These are phyloP conservation scores for Skeletonema menzelii DNA, from an alignment of 108 stramenopile species.

Conservation along the genomic window DNA sequence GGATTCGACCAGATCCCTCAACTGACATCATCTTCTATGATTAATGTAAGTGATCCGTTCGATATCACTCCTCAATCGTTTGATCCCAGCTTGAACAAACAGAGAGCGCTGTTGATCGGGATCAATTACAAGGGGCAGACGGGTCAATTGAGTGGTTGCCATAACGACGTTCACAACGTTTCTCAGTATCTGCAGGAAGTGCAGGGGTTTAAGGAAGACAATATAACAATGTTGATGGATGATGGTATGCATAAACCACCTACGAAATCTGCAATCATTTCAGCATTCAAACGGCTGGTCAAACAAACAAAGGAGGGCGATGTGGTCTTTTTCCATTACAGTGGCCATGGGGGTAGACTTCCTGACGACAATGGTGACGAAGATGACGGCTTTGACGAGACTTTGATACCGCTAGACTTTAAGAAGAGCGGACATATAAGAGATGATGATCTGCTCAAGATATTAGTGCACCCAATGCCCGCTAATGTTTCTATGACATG, in stretches of 20 bases:
- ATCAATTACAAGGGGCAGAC: constrained; percentile 90
- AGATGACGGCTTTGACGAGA: constrained; percentile 82
- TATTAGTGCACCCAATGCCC: constrained; percentile 75
- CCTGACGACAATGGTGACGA: constrained; percentile 60
- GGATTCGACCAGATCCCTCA: constrained; percentile 82
- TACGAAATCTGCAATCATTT: constrained; percentile 73
- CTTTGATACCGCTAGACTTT: constrained; percentile 93
- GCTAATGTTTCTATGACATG: constrained; percentile 76
- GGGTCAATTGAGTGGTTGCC: constrained; percentile 84
- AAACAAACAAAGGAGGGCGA: constrained; percentile 74
- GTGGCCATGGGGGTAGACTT: constrained; percentile 77
- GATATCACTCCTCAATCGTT: constrained; percentile 46
- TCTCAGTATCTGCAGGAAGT: constrained; percentile 70
- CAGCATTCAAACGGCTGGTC: constrained; percentile 73
- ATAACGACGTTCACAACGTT: constrained; percentile 81
- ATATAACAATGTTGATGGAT: constrained; percentile 91
- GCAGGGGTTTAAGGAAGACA: constrained; percentile 77
- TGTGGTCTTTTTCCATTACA: constrained; percentile 81
- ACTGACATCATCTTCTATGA: constrained; percentile 69
- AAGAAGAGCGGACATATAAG: constrained; percentile 78
- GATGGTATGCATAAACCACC: constrained; percentile 73
- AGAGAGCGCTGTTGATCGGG: constrained; percentile 82
- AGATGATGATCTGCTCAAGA: constrained; percentile 83
- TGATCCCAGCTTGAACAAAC: constrained; percentile 29
- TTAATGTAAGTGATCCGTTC: constrained; percentile 63